Evolutionary conservation across 495 filamentous ascomycete genomes (phyloP), one percentile per base, ranked within the genome.

Genomic region (Aspergillus avenaceus): DNA sequence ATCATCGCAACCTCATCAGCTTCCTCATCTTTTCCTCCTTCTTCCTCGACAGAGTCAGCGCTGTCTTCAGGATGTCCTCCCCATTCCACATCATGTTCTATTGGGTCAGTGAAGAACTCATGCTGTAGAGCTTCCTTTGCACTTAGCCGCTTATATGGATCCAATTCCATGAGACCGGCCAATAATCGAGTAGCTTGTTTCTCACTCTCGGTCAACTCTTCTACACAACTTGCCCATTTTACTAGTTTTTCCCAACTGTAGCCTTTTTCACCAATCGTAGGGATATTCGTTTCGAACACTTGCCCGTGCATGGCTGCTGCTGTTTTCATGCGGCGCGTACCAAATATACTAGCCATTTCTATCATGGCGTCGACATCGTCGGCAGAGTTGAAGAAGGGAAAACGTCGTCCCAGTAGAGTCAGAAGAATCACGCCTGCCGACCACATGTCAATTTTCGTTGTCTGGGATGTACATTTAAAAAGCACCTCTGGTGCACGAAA

Each of bases 301-400:
- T 84, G 79, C 0, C 92, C 93, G 58, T 98, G 93, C 50, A 96
- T 73, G 23, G 83, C 75, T 0, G 89, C 90, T n/a, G 84, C 85
- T 12, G 77, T 61, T 53, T 84, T 86, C 93, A 98, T 97, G 37
- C 82, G 78, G 55, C 76, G 78, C 13, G 75, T 78, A n/a, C 93
- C 93, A 64, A 97, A 96, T 38, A 97, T 95, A 45, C 90, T 93
- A 14, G 91, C 86, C 54, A 98, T 93, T 64, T 98, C 93, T 48
- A 98, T 90, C 79, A 96, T 86, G 23, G 95, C 93, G 59, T 98
- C 93, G 42, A 98, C 82, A 55, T 98, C 93, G 62, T 98, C 93
- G 11, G 90, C 85, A 29, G 87, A 92, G 70, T 98, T 96, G 77
- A 98, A 98, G 72, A 98, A 98, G 32, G 93, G 93, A 56, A 98